Evolutionary conservation across 2,329 filamentous ascomycete species (phyloP).

Genomic region (Aspergillus puulaauensis): DNA sequence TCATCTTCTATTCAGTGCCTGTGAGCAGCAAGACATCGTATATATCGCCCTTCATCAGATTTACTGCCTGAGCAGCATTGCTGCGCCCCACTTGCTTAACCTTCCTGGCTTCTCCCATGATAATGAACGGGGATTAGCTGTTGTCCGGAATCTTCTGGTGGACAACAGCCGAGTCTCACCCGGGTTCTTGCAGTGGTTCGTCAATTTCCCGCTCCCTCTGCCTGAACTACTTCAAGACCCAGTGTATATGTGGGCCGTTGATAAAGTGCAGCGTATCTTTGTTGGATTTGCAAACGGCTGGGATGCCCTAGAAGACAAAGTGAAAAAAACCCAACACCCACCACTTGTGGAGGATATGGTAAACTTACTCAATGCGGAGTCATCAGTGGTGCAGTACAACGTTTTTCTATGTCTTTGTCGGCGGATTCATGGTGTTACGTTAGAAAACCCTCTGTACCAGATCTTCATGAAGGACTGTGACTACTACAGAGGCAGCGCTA

Average conservation of each 20-base stretch:
- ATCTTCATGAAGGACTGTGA: slow-evolving; percentile 21
- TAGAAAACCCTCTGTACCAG: slow-evolving; percentile 16
- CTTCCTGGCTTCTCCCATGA: slow-evolving; percentile 37
- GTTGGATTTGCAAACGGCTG: slow-evolving; percentile 45
- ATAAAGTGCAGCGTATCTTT: slow-evolving; percentile 48
- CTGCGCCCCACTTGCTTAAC: slow-evolving; percentile 36
- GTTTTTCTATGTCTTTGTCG: slow-evolving; percentile 47
- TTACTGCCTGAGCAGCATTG: slow-evolving; percentile 57
- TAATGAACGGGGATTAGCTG: slow-evolving; percentile 28
- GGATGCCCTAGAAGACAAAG: slow-evolving; percentile 34
- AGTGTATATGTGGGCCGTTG: slow-evolving; percentile 32
- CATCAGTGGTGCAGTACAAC: slow-evolving; percentile 53
- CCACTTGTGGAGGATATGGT: slow-evolving; percentile 59
- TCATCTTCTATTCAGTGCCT: slow-evolving; percentile 59
- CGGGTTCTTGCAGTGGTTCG: slow-evolving; percentile 46
- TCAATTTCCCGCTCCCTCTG: slow-evolving; percentile 47
- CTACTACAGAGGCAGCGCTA: slow-evolving; percentile 18
- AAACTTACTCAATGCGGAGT: slow-evolving; percentile 49
- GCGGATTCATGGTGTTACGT: slow-evolving; percentile 18
- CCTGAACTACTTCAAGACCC: slow-evolving; percentile 28
- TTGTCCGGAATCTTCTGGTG: slow-evolving; percentile 48
- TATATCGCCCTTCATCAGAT: slow-evolving; percentile 67
- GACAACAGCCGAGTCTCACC: slow-evolving; percentile 44
- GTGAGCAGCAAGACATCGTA: slow-evolving; percentile 56
- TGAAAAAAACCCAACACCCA: slow-evolving; percentile 46